Percentiles rank a stretch among this genome's conserved stretches.
Evolutionary conservation across 352 stramenopile genomes (phyloP).

Genomic region (Phytophthora europaea): DNA sequence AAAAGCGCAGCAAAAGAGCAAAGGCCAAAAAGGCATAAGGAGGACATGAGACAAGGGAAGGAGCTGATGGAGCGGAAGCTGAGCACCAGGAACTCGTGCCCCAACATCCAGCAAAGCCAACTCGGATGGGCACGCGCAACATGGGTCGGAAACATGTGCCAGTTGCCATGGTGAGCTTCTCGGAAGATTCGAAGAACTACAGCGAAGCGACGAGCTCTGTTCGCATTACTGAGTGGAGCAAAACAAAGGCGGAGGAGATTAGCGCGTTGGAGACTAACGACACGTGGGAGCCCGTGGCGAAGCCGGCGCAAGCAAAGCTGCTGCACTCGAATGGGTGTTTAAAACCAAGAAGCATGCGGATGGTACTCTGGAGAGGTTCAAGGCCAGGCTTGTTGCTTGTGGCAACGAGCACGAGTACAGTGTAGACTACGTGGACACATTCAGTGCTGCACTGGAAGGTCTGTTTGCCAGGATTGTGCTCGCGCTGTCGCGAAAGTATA

Average conservation of each 20-base stretch:
- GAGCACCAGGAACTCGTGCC: too few relatives aligned
- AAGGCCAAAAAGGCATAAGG: too few relatives aligned
- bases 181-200: background rate
- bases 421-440: too few relatives aligned
- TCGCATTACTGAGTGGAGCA: background rate
- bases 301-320: background rate
- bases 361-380: conserved; percentile 23
- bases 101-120: too few relatives aligned
- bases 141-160: background rate
- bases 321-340: conserved; percentile 42
- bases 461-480: too few relatives aligned
- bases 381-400: too few relatives aligned
- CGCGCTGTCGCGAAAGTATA: too few relatives aligned
- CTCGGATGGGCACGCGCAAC: background rate
- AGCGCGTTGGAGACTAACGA: conserved; percentile 12
- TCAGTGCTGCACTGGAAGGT: too few relatives aligned
- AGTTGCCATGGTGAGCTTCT: background rate
- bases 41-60: too few relatives aligned
- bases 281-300: conserved; percentile 2
- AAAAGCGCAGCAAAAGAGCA: too few relatives aligned
- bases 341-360: conserved; percentile 38
- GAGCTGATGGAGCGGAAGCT: too few relatives aligned
- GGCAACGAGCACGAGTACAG: too few relatives aligned
- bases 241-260: conserved; percentile 14
- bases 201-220: background rate